phyloP scores from a whole-genome alignment of 345 rosid species.

The Noccaea bulbosa region DNA sequence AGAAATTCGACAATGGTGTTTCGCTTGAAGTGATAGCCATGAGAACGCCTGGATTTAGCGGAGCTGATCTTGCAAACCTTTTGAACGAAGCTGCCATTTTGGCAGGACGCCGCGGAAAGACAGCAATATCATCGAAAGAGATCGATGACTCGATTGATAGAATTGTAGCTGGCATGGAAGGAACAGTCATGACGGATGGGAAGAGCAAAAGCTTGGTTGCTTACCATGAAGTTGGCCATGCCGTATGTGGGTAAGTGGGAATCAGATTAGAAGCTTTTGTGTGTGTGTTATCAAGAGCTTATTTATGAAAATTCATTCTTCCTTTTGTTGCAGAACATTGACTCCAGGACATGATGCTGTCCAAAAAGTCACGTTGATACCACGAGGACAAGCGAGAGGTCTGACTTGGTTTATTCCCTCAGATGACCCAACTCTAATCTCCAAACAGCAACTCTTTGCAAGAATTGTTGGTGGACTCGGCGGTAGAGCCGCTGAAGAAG shows the following conservation, averaged over 20 bases:
- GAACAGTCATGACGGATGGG: constrained; percentile 97
- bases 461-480: constrained; percentile 79
- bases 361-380: constrained; percentile 69
- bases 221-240: constrained; percentile 97
- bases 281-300: constrained; percentile 1
- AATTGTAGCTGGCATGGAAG: constrained; percentile 99
- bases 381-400: constrained; percentile 84
- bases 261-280: constrained; percentile 13
- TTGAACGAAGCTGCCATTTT: constrained; percentile 94
- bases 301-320: not conserved
- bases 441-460: constrained; percentile 72
- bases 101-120: constrained; percentile 90
- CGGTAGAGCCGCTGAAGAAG: constrained; percentile 80
- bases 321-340: constrained; percentile 50
- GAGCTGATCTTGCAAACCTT: constrained; percentile 98
- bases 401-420: constrained; percentile 74
- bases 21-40: constrained; percentile 89
- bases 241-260: constrained; percentile 80
- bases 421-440: constrained; percentile 64
- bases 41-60: constrained; percentile 98
- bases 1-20: constrained; percentile 88
- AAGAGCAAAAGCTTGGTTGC: constrained; percentile 96
- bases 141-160: constrained; percentile 96
- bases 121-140: constrained; percentile 88
- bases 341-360: constrained; percentile 80